Evolutionary conservation across 768 basidiomycete species (phyloP).

Genomic region (Phanerochaete sordida): DNA sequence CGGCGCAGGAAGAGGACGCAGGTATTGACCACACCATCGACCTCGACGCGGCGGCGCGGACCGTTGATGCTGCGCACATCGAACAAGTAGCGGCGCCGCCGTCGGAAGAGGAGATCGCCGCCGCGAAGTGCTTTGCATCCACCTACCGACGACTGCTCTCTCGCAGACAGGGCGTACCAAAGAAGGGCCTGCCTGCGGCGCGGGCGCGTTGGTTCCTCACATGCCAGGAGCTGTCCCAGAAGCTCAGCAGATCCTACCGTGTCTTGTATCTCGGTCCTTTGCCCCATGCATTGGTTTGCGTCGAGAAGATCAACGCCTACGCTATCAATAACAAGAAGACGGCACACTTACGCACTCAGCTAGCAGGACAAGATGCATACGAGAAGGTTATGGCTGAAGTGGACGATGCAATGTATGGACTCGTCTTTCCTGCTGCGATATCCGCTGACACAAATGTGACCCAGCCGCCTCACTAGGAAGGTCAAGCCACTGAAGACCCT

Average conservation of each 20-base stretch:
- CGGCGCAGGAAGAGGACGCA: slow-evolving; percentile 1
- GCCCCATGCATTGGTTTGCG: slow-evolving; percentile 9
- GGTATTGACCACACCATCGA: slow-evolving; percentile 7
- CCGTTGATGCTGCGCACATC: slow-evolving; percentile 3
- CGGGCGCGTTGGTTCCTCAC: slow-evolving; percentile 4
- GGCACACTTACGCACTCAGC: neutral
- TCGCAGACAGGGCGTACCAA: slow-evolving; percentile 1
- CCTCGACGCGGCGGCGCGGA: slow-evolving; percentile 5
- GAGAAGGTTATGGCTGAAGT: slow-evolving; percentile 10
- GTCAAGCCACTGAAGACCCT: slow-evolving; percentile 11
- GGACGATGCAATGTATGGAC: slow-evolving; percentile 11
- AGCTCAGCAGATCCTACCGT: neutral
- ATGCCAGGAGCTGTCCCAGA: neutral
- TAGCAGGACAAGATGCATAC: slow-evolving; percentile 6
- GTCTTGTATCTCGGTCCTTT: slow-evolving; percentile 10
- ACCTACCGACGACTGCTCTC: neutral
- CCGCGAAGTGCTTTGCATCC: slow-evolving; percentile 1
- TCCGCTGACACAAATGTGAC: neutral
- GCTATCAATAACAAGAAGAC: slow-evolving; percentile 2
- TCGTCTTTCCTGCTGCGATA: neutral
- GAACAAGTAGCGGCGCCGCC: slow-evolving; percentile 5
- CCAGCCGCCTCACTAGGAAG: slow-evolving; percentile 9
- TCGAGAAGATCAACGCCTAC: neutral
- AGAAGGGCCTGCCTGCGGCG: slow-evolving; percentile 3
- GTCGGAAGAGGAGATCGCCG: slow-evolving; percentile 7